Conservation (phyloP, 2,329 filamentous ascomycete genomes). For the Drechslerella coelobrocha region DNA sequence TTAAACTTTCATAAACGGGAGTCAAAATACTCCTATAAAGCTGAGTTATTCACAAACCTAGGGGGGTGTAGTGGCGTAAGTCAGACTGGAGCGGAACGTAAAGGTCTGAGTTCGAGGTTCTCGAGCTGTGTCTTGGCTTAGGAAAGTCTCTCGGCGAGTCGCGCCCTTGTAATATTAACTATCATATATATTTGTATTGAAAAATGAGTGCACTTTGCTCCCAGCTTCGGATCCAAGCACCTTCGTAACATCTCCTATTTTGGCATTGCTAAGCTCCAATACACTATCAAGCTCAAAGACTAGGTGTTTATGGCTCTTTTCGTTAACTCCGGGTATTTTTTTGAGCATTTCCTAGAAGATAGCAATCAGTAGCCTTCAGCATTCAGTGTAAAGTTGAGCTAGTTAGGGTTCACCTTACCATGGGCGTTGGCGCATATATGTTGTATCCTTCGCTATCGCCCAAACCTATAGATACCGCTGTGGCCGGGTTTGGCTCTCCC, state of each 20-base stretch:
- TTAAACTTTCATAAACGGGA: too few species aligned
- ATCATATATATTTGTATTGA: slow-evolving; percentile 62
- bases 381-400: neutral
- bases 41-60: too few species aligned
- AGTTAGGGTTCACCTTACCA: slow-evolving; percentile 55
- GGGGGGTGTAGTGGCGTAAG: too few species aligned
- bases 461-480: slow-evolving; percentile 82
- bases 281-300: slow-evolving; percentile 77
- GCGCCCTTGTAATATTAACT: too few species aligned
- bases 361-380: neutral
- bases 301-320: slow-evolving; percentile 76
- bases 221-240: slow-evolving; percentile 80
- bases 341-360: slow-evolving; percentile 77
- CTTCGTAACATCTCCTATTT: slow-evolving; percentile 72
- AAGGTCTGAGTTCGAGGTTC: too few species aligned
- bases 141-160: too few species aligned
- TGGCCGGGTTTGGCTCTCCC: slow-evolving; percentile 86
- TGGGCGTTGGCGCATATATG: slow-evolving; percentile 39
- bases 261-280: slow-evolving; percentile 83
- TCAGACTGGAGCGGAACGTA: too few species aligned
- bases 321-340: slow-evolving; percentile 81
- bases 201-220: slow-evolving; percentile 79
- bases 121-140: too few species aligned
- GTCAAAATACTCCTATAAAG: too few species aligned
- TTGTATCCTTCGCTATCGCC: slow-evolving; percentile 63